A percentile compares a stretch with the other conserved stretches of the same genome.
Evolutionary conservation across 805 yeast genomes (phyloP).

Genomic region (Pichia rugopelliculosa): DNA sequence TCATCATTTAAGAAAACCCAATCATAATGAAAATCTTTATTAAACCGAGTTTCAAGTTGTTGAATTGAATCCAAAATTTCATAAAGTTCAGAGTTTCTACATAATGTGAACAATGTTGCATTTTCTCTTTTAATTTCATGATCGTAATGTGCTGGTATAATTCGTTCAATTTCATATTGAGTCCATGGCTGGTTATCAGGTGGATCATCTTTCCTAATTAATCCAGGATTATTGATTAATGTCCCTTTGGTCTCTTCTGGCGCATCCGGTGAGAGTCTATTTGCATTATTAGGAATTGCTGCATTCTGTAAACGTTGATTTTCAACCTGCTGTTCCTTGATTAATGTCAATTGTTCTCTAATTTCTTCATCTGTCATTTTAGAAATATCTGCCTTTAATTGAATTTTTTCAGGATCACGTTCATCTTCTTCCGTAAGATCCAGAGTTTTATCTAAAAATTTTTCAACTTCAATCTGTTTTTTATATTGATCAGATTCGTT

Average conservation of each 20-base stretch:
- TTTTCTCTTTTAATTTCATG: slow-evolving; percentile 31
- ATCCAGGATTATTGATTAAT: slow-evolving; percentile 4
- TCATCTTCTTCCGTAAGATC: not conserved
- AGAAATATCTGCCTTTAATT: slow-evolving; percentile 3
- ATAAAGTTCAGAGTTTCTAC: slow-evolving; percentile 35
- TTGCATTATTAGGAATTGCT: not conserved
- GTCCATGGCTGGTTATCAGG: slow-evolving; percentile 12
- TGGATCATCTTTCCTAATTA: slow-evolving; percentile 6
- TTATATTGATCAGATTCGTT: slow-evolving; percentile 2
- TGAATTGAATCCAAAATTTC: slow-evolving; percentile 36
- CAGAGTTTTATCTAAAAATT: not conserved
- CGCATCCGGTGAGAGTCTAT: not conserved
- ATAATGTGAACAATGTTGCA: slow-evolving; percentile 53
- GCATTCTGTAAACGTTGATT: not conserved
- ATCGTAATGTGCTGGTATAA: slow-evolving; percentile 1
- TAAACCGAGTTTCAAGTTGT: slow-evolving; percentile 35
- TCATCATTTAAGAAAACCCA: slow-evolving; percentile 45
- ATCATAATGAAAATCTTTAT: slow-evolving; percentile 33
- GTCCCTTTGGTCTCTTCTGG: slow-evolving; percentile 5
- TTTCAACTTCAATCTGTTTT: slow-evolving; percentile 3
- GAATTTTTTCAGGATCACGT: not conserved
- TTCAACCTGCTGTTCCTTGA: slow-evolving; percentile 11
- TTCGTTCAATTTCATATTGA: slow-evolving; percentile 12
- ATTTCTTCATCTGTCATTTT: slow-evolving; percentile 15
- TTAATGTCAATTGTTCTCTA: slow-evolving; percentile 8